A percentile compares a stretch with the other conserved stretches of the same genome.
Evolutionary conservation across 2,329 filamentous ascomycete species (phyloP).

Genomic region (Tolypocladium pustulatum): DNA sequence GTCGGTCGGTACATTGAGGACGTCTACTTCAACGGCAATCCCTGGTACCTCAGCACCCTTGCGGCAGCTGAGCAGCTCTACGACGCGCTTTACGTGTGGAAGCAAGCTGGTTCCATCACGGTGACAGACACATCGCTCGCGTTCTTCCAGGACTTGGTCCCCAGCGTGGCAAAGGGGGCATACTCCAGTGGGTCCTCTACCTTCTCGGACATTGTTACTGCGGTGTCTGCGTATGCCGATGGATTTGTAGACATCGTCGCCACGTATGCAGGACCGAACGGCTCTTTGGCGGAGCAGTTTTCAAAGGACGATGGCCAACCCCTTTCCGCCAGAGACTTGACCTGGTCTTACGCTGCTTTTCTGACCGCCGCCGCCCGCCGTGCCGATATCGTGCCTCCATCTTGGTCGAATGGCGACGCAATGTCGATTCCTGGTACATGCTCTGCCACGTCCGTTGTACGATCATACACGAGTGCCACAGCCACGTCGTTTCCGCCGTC

Average conservation of each 20-base stretch:
- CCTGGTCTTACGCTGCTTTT: constrained; percentile 65
- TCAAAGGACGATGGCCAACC: constrained; percentile 40
- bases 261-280: constrained; percentile 50
- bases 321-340: constrained; percentile 55
- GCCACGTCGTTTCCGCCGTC: constrained; percentile 36
- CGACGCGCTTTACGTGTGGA: constrained; percentile 64
- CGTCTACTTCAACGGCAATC: constrained; percentile 66
- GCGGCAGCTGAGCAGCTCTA: constrained; percentile 75
- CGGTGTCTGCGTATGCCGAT: constrained; percentile 48
- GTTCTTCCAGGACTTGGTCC: constrained; percentile 61
- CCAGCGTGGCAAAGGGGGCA: constrained; percentile 48
- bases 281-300: constrained; percentile 60
- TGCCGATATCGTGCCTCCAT: constrained; percentile 40
- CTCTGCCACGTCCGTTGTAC: constrained; percentile 31
- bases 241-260: constrained; percentile 52
- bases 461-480: constrained; percentile 41
- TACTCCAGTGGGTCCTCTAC: constrained; percentile 38
- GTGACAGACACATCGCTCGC: constrained; percentile 54
- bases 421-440: constrained; percentile 40
- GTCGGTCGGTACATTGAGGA: constrained; percentile 64
- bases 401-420: constrained; percentile 40
- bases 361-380: constrained; percentile 51
- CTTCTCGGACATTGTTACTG: constrained; percentile 45
- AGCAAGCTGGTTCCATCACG: constrained; percentile 48
- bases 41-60: constrained; percentile 69